A percentile compares a stretch with the other conserved stretches of the same genome.
These are phyloP conservation scores for Flaveria trinervia DNA, from an alignment of 129 eudicot species.

Conservation along the genomic window DNA sequence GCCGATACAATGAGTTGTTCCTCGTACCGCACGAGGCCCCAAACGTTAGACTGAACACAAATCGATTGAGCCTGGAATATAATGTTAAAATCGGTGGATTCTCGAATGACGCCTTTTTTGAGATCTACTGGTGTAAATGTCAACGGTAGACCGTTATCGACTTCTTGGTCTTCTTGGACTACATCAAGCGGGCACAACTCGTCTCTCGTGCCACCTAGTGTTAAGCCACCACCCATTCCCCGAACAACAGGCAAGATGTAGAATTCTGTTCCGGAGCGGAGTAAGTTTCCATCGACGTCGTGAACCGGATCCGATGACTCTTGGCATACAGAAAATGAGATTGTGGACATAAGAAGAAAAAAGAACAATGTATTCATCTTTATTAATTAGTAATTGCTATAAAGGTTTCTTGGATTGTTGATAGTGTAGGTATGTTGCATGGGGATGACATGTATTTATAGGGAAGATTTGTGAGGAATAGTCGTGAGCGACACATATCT, in stretches of 20 bases:
- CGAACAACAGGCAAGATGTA: slow-evolving; percentile 56
- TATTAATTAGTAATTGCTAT: neutral
- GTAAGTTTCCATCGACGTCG: slow-evolving; percentile 46
- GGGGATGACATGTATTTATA: slow-evolving; percentile 24
- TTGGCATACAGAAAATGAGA: slow-evolving; percentile 32
- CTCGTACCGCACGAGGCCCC: slow-evolving; percentile 44
- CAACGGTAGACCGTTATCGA: slow-evolving; percentile 40
- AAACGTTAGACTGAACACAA: slow-evolving; percentile 48
- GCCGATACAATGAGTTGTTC: slow-evolving; percentile 34
- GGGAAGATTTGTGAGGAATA: slow-evolving; percentile 7
- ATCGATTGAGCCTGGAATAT: slow-evolving; percentile 37
- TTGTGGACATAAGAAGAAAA: slow-evolving; percentile 28
- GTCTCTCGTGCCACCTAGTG: slow-evolving; percentile 35
- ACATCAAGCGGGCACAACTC: slow-evolving; percentile 50
- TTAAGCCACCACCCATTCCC: slow-evolving; percentile 66
- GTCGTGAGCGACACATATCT: neutral
- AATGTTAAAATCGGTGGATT: slow-evolving; percentile 54
- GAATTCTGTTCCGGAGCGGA: slow-evolving; percentile 45
- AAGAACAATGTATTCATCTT: slow-evolving; percentile 37
- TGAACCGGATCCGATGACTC: slow-evolving; percentile 44
- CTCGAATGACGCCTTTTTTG: slow-evolving; percentile 47
- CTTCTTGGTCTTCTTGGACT: slow-evolving; percentile 45
- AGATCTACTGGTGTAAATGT: slow-evolving; percentile 47
- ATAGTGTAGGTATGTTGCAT: slow-evolving; percentile 3
- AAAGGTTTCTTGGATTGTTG: neutral